A percentile compares a stretch with the other conserved stretches of the same genome.
Evolutionary conservation across 805 yeast genomes (phyloP).

Genomic region (Yarrowia sp.): DNA sequence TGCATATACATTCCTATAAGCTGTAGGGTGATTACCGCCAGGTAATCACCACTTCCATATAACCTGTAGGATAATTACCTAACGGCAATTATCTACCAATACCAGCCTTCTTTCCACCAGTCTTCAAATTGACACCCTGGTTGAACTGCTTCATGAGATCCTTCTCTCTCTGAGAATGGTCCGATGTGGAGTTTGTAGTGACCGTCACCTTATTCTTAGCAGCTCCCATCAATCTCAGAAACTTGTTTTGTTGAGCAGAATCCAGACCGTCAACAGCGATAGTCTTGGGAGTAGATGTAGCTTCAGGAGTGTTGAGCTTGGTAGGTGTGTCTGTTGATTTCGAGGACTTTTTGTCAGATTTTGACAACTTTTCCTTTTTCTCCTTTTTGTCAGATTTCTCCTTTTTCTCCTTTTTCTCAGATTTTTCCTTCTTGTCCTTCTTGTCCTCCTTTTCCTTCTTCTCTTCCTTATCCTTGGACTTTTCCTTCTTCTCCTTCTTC

Average conservation of each 20-base stretch:
- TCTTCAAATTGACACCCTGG: constrained; percentile 32
- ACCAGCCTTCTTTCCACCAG: constrained; percentile 29
- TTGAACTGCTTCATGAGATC: constrained; percentile 32
- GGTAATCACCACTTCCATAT: background rate
- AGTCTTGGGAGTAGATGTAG: background rate
- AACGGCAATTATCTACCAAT: constrained; percentile 28
- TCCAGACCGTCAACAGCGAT: constrained; percentile 31
- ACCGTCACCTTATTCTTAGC: constrained; percentile 28
- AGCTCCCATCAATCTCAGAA: constrained; percentile 34
- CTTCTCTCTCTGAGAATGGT: constrained; percentile 1
- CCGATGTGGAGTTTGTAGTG: constrained; percentile 1
- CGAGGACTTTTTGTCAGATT: constrained; percentile 1
- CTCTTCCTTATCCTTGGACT: constrained; percentile 20
- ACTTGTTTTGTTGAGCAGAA: constrained; percentile 31
- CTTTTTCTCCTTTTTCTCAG: constrained; percentile 25
- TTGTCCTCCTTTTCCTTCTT: constrained; percentile 28
- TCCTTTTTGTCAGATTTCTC: constrained; percentile 21
- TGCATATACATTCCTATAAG: constrained; percentile 7
- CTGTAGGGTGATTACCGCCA: too few species aligned
- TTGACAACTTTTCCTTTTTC: constrained; percentile 18
- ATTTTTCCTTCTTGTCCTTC: constrained; percentile 27
- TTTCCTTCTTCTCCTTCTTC: background rate
- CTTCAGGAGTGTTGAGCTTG: background rate
- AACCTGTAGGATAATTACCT: too few species aligned
- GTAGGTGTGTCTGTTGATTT: background rate